phyloP scores from a whole-genome alignment of 2,329 filamentous ascomycete genomes.

The Metarhizium rileyi region DNA sequence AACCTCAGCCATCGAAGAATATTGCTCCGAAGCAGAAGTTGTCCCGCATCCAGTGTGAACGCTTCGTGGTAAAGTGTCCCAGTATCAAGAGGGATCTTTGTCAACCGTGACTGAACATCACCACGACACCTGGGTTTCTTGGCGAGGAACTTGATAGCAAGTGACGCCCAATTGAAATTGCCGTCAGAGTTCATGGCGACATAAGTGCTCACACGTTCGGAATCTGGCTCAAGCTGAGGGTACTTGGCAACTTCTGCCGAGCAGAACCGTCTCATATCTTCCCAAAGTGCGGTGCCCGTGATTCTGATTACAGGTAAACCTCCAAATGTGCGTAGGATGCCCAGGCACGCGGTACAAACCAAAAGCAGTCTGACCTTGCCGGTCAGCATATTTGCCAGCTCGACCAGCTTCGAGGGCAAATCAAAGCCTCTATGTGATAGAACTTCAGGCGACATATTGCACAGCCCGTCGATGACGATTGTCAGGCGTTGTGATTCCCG shows the following conservation, averaged over 20 bases:
- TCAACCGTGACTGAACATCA: background rate
- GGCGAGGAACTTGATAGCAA: background rate
- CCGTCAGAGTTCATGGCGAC: background rate
- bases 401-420: background rate
- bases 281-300: background rate
- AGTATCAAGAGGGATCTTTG: background rate
- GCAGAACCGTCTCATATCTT: background rate
- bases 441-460: background rate
- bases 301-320: background rate
- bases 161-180: background rate
- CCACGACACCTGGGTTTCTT: background rate
- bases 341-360: background rate
- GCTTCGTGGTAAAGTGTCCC: background rate
- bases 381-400: background rate
- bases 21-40: background rate
- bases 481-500: background rate
- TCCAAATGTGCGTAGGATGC: background rate
- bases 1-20: background rate
- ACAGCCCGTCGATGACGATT: background rate
- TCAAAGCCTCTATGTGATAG: background rate
- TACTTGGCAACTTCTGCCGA: background rate
- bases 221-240: background rate
- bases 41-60: too few relatives aligned
- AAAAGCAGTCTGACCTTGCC: background rate
- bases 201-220: background rate